These are phyloP conservation scores for Collybiopsis confluens DNA, from an alignment of 768 basidiomycete genomes.

Conservation along the genomic window DNA sequence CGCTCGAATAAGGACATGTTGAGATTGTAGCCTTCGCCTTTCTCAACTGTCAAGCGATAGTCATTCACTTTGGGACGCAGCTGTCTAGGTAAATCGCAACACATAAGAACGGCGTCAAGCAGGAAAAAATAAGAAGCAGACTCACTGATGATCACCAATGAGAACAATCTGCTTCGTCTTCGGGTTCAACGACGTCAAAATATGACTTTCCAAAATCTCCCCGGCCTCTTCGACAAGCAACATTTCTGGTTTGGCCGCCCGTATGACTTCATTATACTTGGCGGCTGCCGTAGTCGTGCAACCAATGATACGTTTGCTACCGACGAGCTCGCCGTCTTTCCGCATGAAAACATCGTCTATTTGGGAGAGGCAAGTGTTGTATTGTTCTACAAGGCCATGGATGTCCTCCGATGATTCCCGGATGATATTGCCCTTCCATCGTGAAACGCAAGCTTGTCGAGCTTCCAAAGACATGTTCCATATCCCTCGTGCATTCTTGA, in stretches of 20 bases:
- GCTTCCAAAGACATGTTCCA: conserved; percentile 30
- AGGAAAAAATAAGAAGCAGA: too few relatives aligned
- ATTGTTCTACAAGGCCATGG: conserved; percentile 28
- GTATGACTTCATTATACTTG: conserved; percentile 47
- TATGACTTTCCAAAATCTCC: conserved; percentile 67
- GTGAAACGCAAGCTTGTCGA: conserved; percentile 21
- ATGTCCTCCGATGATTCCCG: conserved; percentile 30
- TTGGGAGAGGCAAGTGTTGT: conserved; percentile 34
- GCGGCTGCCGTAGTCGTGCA: conserved; percentile 72
- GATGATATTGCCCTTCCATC: conserved; percentile 34
- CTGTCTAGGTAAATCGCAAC: too few relatives aligned
- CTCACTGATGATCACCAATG: conserved; percentile 73
- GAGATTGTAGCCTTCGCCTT: conserved; percentile 61
- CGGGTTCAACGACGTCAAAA: conserved; percentile 50
- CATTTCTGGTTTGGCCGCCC: conserved; percentile 42
- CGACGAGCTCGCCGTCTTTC: conserved; percentile 29
- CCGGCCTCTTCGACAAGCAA: conserved; percentile 72
- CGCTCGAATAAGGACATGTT: conserved; percentile 70
- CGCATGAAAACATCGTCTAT: conserved; percentile 33
- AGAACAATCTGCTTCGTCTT: conserved; percentile 52
- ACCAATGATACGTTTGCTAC: conserved; percentile 52
- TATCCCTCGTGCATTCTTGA: conserved; percentile 22
- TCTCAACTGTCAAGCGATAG: conserved; percentile 62
- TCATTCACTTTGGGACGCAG: conserved; percentile 70
- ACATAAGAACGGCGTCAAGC: too few relatives aligned